Percentiles rank a stretch among this genome's conserved stretches.
Evolutionary conservation across 108 stramenopile genomes (phyloP).

Genomic region (Pseudonitzschia delicatissima): DNA sequence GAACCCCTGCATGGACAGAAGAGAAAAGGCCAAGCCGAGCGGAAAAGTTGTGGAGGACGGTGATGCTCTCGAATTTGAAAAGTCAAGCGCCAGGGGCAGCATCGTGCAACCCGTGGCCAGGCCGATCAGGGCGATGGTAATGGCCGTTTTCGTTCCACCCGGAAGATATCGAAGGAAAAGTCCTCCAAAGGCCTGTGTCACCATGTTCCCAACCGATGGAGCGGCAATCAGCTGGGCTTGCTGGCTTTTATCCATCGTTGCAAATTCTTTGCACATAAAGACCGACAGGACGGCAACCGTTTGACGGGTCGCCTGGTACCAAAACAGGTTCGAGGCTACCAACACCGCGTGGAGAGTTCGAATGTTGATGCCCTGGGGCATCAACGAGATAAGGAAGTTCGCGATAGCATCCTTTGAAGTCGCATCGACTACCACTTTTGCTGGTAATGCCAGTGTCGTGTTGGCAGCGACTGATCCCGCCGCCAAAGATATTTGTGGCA

Average conservation of each 20-base stretch:
- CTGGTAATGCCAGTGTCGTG: too few species aligned
- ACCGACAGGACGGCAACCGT: slow-evolving; percentile 9
- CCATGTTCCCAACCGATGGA: slow-evolving; percentile 7
- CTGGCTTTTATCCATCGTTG: neutral
- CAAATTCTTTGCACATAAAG: slow-evolving; percentile 10
- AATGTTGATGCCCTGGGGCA: neutral
- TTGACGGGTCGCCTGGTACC: slow-evolving; percentile 14
- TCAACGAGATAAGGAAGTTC: neutral
- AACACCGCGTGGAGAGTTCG: slow-evolving; percentile 2
- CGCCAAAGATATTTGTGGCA: neutral
- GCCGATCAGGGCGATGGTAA: neutral
- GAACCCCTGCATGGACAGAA: neutral
- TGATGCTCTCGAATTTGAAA: neutral
- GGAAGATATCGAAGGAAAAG: neutral
- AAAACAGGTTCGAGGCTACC: slow-evolving; percentile 4
- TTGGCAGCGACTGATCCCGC: too few species aligned
- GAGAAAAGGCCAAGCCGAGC: neutral
- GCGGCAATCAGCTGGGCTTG: slow-evolving; percentile 8
- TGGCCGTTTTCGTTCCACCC: neutral
- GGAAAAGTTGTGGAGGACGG: neutral
- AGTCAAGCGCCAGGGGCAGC: neutral
- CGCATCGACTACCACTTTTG: neutral
- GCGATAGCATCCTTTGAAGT: neutral
- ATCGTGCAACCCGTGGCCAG: slow-evolving; percentile 4
- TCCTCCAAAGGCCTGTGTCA: slow-evolving; percentile 4